phyloP scores from a whole-genome alignment of 2,329 filamentous ascomycete species.

The Neofusicoccum laricinum region DNA sequence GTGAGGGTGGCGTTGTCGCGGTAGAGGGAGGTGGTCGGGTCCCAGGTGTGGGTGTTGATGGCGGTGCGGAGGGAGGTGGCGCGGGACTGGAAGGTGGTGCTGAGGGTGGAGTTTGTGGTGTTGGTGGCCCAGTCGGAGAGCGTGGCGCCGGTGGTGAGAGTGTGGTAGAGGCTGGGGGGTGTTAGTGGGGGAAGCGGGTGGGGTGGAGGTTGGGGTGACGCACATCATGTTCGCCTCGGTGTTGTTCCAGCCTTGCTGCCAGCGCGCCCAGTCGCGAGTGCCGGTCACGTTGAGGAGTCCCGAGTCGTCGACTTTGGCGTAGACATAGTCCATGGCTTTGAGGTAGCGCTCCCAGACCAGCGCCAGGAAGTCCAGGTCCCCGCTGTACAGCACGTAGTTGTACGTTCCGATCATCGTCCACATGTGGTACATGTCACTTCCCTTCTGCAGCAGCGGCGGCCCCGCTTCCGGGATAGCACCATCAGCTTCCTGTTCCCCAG shows the following conservation, averaged over 20 bases:
- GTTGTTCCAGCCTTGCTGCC: slow-evolving; percentile 48
- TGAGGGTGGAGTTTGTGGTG: slow-evolving; percentile 22
- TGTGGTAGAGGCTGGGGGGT: slow-evolving; percentile 42
- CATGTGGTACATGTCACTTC: slow-evolving; percentile 50
- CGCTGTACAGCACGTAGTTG: slow-evolving; percentile 41
- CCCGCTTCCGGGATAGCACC: slow-evolving; percentile 38
- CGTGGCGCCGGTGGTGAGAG: slow-evolving; percentile 26
- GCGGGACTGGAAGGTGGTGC: slow-evolving; percentile 20
- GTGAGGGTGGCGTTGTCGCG: slow-evolving; percentile 40
- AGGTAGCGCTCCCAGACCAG: slow-evolving; percentile 45
- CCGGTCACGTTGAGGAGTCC: slow-evolving; percentile 46
- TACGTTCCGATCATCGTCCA: slow-evolving; percentile 47
- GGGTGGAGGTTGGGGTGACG: not conserved
- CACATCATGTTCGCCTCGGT: slow-evolving; percentile 51
- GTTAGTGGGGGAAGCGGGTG: not conserved
- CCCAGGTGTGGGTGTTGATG: slow-evolving; percentile 29
- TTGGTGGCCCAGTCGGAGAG: slow-evolving; percentile 27
- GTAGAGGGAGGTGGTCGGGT: slow-evolving; percentile 30
- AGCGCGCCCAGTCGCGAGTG: slow-evolving; percentile 43
- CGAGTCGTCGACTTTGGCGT: slow-evolving; percentile 41
- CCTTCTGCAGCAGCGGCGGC: slow-evolving; percentile 35
- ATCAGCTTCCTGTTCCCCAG: not conserved
- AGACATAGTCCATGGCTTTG: slow-evolving; percentile 41
- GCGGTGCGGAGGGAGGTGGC: slow-evolving; percentile 23
- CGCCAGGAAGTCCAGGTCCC: slow-evolving; percentile 39